Evolutionary conservation across 768 basidiomycete genomes (phyloP).

Genomic region (Amyloporia xantha): DNA sequence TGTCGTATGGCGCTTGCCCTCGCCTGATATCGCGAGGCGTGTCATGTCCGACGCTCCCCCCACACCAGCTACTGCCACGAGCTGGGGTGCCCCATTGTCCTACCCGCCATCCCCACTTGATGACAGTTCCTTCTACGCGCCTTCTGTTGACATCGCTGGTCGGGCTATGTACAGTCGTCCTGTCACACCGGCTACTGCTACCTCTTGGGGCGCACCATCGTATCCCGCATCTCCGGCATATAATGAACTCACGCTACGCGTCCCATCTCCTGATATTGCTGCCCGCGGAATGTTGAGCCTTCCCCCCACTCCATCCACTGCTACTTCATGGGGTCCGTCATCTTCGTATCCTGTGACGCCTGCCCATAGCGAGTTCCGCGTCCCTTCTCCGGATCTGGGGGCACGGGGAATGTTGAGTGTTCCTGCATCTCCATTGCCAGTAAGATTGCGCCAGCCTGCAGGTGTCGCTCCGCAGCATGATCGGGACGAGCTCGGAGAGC

Average conservation of each 20-base stretch:
- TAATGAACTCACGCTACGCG: conserved; percentile 18
- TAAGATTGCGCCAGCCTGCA: background rate
- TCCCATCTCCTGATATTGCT: conserved; percentile 14
- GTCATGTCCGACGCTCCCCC: conserved; percentile 47
- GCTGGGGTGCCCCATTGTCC: conserved; percentile 38
- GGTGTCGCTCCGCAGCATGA: background rate
- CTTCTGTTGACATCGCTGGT: conserved; percentile 36
- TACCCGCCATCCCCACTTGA: conserved; percentile 27
- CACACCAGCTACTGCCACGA: conserved; percentile 42
- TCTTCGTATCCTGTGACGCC: conserved; percentile 33
- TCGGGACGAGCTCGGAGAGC: background rate
- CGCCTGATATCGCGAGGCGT: conserved; percentile 55
- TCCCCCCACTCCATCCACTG: conserved; percentile 39
- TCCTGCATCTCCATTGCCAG: conserved; percentile 11
- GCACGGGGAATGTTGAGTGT: conserved; percentile 9
- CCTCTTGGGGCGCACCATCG: conserved; percentile 43
- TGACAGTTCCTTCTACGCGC: conserved; percentile 9
- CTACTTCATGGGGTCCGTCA: conserved; percentile 49
- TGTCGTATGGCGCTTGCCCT: conserved; percentile 35
- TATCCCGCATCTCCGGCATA: conserved; percentile 26
- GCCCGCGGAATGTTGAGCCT: conserved; percentile 37
- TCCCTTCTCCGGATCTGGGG: conserved; percentile 14
- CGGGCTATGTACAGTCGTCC: conserved; percentile 39
- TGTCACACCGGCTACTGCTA: conserved; percentile 41
- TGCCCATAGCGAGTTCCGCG: conserved; percentile 7